Evolutionary conservation across 495 filamentous ascomycete species (phyloP).

Genomic region (Cenococcum geophilum): DNA sequence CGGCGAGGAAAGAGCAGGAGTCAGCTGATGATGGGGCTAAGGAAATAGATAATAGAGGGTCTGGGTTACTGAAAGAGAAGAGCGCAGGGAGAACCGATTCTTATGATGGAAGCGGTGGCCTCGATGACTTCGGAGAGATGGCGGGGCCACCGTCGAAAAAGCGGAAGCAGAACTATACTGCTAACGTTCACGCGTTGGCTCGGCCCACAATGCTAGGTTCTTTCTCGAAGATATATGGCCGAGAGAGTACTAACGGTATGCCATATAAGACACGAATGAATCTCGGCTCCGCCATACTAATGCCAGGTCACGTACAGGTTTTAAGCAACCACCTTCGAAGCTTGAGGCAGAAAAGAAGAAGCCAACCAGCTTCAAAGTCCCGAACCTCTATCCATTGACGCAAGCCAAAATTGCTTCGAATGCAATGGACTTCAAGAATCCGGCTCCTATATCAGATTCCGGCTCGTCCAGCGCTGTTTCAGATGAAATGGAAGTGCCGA

Average conservation of each 20-base stretch:
- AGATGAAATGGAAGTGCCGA: background rate
- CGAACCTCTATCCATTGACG: background rate
- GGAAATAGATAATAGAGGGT: background rate
- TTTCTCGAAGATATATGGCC: background rate
- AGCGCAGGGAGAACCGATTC: background rate
- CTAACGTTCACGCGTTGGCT: background rate
- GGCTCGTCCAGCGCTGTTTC: background rate
- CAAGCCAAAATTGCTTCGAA: background rate
- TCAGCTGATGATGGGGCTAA: background rate
- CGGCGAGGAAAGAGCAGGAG: background rate
- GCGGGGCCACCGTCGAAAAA: background rate
- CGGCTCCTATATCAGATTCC: background rate
- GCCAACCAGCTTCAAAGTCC: background rate
- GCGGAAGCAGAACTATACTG: background rate
- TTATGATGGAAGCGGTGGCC: background rate
- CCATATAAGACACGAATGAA: background rate
- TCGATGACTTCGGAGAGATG: slow-evolving; percentile 5
- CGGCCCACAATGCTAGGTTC: background rate
- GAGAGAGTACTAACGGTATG: background rate
- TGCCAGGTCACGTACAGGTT: background rate
- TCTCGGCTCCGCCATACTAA: background rate
- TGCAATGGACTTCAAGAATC: background rate
- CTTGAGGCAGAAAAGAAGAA: background rate
- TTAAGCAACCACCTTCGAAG: background rate
- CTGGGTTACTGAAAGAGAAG: background rate